Percentiles rank a stretch among this genome's conserved stretches.
Conservation (phyloP, 1,284 basidiomycete genomes). For the Heimioporus retisporus region DNA sequence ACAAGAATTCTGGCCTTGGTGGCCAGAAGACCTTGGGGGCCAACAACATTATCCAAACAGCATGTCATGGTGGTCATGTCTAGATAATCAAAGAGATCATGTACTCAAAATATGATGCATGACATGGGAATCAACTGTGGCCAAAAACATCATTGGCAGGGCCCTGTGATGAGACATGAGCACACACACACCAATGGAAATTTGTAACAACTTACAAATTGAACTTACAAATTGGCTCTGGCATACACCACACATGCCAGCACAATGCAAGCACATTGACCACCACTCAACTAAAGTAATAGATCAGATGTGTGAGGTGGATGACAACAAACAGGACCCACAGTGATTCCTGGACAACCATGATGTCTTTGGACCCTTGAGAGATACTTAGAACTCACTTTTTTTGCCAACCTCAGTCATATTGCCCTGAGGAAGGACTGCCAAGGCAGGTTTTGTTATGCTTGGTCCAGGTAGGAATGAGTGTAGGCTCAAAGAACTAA, state of each 20-base stretch:
- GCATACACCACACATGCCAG: slow-evolving; percentile 62
- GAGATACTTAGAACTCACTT: slow-evolving; percentile 28
- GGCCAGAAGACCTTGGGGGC: slow-evolving; percentile 87
- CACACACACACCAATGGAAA: no score
- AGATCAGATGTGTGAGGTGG: not conserved
- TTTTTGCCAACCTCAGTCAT: slow-evolving; percentile 80
- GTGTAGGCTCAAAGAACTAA: no score
- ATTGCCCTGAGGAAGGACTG: slow-evolving; percentile 78
- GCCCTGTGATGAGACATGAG: slow-evolving; percentile 25
- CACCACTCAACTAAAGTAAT: slow-evolving; percentile 55
- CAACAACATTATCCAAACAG: slow-evolving; percentile 83
- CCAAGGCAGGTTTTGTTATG: slow-evolving; percentile 71
- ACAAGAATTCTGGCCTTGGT: slow-evolving; percentile 91
- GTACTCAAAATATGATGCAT: slow-evolving; percentile 72
- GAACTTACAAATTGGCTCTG: slow-evolving; percentile 60
- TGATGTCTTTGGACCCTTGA: slow-evolving; percentile 45
- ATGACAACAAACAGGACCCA: slow-evolving; percentile 17
- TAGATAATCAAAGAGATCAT: slow-evolving; percentile 7
- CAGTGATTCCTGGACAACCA: slow-evolving; percentile 38
- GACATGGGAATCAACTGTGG: slow-evolving; percentile 80
- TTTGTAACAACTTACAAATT: slow-evolving; percentile 51
- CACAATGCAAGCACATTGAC: slow-evolving; percentile 70
- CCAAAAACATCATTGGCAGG: slow-evolving; percentile 51
- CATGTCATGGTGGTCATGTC: no score
- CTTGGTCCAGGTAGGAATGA: no score